Conservation (phyloP, 192 early-diverging fungal species). For the Backusella macrospora region DNA sequence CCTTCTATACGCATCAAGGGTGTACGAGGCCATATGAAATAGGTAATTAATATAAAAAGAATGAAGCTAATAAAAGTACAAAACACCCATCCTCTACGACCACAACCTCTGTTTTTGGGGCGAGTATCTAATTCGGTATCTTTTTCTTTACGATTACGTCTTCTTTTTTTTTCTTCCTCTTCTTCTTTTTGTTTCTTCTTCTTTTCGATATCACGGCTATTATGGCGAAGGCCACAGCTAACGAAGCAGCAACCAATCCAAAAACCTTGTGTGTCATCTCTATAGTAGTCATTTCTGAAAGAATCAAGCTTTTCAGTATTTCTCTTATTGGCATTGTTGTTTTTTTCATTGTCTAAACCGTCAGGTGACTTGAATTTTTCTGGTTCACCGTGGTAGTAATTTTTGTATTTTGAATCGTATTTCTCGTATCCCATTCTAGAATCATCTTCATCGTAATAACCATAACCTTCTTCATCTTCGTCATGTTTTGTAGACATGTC, state of each 20-base stretch:
- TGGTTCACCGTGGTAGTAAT: neutral
- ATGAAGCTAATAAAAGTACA: constrained; percentile 24
- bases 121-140: constrained; percentile 7
- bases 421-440: constrained; percentile 5
- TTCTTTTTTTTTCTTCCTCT: neutral
- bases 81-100: constrained; percentile 28
- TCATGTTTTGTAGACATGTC: constrained; percentile 19
- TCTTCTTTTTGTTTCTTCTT: constrained; percentile 10
- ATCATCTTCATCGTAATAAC: neutral
- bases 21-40: constrained; percentile 31
- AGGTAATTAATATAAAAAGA: constrained; percentile 12
- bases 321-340: neutral
- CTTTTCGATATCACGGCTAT: neutral
- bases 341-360: constrained; percentile 1
- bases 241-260: constrained; percentile 38
- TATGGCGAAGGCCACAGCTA: constrained; percentile 18
- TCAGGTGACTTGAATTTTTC: neutral
- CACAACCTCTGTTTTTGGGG: constrained; percentile 23
- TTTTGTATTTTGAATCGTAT: neutral
- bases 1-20: constrained; percentile 32
- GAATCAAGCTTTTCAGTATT: neutral
- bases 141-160: neutral
- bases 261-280: constrained; percentile 1
- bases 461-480: neutral
- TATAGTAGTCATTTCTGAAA: neutral